Conservation (phyloP, 2,329 filamentous ascomycete species). For the Xylariaceae sp. region DNA sequence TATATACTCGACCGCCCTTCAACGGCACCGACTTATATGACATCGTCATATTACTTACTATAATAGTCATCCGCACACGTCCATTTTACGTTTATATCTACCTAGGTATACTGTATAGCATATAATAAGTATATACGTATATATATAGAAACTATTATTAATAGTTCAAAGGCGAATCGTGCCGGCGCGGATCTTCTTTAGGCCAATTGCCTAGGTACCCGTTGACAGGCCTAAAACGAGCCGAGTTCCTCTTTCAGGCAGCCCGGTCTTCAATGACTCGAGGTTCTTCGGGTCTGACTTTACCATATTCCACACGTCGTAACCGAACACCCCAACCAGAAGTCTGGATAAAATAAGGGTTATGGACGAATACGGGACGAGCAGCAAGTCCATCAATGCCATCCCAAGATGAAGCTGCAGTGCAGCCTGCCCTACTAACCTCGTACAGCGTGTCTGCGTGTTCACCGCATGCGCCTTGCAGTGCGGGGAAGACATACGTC, state of each 20-base stretch:
- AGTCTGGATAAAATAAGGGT: neutral
- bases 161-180: neutral
- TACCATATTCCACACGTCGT: constrained; percentile 14
- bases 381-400: neutral
- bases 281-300: constrained; percentile 17
- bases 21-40: neutral
- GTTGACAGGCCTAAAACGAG: no score
- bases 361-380: neutral
- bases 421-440: constrained; percentile 5
- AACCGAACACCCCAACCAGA: constrained; percentile 20
- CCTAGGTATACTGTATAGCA: no score
- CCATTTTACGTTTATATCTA: no score
- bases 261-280: constrained; percentile 14
- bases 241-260: constrained; percentile 5
- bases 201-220: no score
- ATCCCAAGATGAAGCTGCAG: constrained; percentile 17
- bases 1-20: neutral
- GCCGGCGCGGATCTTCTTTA: no score
- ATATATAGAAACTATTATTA: neutral
- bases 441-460: constrained; percentile 7
- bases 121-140: no score
- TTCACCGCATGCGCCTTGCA: constrained; percentile 18
- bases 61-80: neutral
- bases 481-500: constrained; percentile 24
- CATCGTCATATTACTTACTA: neutral